These are phyloP conservation scores for Sarocladium brachiariae DNA, from an alignment of 2,329 filamentous ascomycete genomes.

Conservation along the genomic window DNA sequence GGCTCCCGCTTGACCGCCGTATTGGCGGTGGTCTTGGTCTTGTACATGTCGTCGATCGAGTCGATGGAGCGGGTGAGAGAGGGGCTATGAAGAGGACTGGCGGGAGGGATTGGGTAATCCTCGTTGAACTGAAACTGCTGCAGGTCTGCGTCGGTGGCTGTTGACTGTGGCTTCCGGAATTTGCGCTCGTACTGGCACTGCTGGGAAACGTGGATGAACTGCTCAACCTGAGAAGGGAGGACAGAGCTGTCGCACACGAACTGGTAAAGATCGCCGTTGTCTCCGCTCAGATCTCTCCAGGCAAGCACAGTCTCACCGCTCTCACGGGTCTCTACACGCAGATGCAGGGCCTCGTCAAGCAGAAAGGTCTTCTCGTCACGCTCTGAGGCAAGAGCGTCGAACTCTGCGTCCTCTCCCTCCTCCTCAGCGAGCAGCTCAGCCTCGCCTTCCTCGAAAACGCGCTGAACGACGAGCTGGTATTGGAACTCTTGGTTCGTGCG, in stretches of 20 bases:
- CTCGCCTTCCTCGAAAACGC: conserved; percentile 96
- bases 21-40: conserved; percentile 41
- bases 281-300: conserved; percentile 91
- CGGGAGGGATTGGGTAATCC: conserved; percentile 56
- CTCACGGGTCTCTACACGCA: conserved; percentile 75
- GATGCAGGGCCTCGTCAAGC: conserved; percentile 84
- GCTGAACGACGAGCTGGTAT: conserved; percentile 93
- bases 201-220: conserved; percentile 75
- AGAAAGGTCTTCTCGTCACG: conserved; percentile 97
- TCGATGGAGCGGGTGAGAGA: conserved; percentile 46
- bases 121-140: conserved; percentile 72
- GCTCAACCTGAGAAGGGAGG: conserved; percentile 61
- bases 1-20: conserved; percentile 35
- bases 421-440: conserved; percentile 87
- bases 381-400: conserved; percentile 67
- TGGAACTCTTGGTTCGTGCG: conserved; percentile 92
- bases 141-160: conserved; percentile 75
- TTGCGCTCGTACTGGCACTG: conserved; percentile 98
- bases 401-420: conserved; percentile 72
- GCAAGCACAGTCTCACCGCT: conserved; percentile 80
- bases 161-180: conserved; percentile 71
- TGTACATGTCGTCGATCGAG: conserved; percentile 50
- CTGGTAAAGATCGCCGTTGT: conserved; percentile 92
- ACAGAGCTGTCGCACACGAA: conserved; percentile 84
- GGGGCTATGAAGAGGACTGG: conserved; percentile 56